Conservation (phyloP, 768 basidiomycete species). For the Termitomyces heimii region DNA sequence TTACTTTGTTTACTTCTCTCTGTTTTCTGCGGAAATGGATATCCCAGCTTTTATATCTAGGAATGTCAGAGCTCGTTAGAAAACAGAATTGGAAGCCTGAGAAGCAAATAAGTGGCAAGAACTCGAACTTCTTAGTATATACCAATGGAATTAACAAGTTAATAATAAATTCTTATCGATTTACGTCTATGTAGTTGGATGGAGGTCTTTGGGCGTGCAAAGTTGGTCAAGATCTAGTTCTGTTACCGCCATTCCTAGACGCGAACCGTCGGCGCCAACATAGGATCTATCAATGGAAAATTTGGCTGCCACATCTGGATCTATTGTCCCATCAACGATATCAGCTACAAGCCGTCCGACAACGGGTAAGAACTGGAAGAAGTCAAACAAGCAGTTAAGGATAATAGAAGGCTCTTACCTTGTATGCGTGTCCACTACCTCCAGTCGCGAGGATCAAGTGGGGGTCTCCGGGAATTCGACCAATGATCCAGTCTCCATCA, state of each 20-base stretch:
- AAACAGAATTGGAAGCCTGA: slow-evolving; percentile 40
- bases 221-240: slow-evolving; percentile 41
- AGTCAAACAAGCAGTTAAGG: not conserved
- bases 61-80: slow-evolving; percentile 60
- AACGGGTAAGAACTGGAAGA: slow-evolving; percentile 74
- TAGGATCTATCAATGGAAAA: slow-evolving; percentile 58
- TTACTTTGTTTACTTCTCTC: not conserved
- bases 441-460: slow-evolving; percentile 78
- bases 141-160: not conserved
- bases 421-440: slow-evolving; percentile 86
- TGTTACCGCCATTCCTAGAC: slow-evolving; percentile 2
- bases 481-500: slow-evolving; percentile 88
- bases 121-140: slow-evolving; percentile 7
- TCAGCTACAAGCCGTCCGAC: slow-evolving; percentile 76
- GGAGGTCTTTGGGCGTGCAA: slow-evolving; percentile 44
- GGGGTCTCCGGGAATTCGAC: slow-evolving; percentile 50
- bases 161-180: not conserved
- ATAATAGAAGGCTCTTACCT: slow-evolving; percentile 36
- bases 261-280: slow-evolving; percentile 19
- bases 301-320: slow-evolving; percentile 41
- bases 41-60: too few species aligned
- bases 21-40: too few species aligned
- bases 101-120: slow-evolving; percentile 10
- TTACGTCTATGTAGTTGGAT: not conserved
- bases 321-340: slow-evolving; percentile 59